A percentile compares a stretch with the other conserved stretches of the same genome.
Evolutionary conservation across 495 filamentous ascomycete genomes (phyloP).

Genomic region (Lindgomyces ingoldianus): DNA sequence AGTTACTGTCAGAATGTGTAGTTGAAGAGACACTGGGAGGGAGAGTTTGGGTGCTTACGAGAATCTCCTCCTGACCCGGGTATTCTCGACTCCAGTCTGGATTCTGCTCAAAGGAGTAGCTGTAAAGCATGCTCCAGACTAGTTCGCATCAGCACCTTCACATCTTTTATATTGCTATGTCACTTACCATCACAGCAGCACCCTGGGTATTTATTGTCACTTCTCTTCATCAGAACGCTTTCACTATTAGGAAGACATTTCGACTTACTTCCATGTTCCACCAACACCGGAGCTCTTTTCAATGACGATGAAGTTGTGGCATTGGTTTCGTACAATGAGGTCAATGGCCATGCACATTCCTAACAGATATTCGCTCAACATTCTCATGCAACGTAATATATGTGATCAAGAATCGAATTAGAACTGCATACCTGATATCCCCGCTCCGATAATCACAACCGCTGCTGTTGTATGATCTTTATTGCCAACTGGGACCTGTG

Average conservation of each 20-base stretch:
- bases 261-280: constrained; percentile 53
- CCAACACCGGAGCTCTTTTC: constrained; percentile 57
- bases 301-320: constrained; percentile 58
- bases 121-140: constrained; percentile 59
- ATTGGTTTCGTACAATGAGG: constrained; percentile 55
- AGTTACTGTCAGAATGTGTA: neutral
- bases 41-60: too few relatives aligned
- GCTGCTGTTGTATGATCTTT: constrained; percentile 49
- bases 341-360: constrained; percentile 60
- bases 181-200: constrained; percentile 55
- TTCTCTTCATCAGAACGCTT: neutral
- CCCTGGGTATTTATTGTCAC: constrained; percentile 56
- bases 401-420: neutral
- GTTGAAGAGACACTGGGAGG: too few relatives aligned
- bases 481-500: constrained; percentile 41
- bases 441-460: constrained; percentile 59
- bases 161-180: neutral
- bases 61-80: constrained; percentile 64
- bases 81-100: constrained; percentile 65
- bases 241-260: neutral
- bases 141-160: constrained; percentile 12
- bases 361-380: neutral
- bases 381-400: neutral
- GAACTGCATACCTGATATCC: constrained; percentile 49
- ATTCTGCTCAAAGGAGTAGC: constrained; percentile 67